Conservation (phyloP, 2,329 filamentous ascomycete species). For the Periconia macrospinosa region DNA sequence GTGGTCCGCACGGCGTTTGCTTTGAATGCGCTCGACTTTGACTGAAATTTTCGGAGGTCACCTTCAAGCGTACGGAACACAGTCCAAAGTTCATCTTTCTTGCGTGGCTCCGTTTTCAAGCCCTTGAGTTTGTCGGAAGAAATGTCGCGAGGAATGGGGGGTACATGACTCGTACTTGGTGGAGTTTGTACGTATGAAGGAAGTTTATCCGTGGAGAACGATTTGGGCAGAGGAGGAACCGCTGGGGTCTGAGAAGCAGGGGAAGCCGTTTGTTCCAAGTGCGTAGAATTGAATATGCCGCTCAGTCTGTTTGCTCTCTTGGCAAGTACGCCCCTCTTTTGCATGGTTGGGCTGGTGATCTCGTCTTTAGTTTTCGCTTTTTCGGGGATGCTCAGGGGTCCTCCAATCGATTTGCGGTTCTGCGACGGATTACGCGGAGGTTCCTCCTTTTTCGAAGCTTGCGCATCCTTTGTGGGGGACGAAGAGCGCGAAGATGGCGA, state of each 20-base stretch:
- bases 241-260: conserved; percentile 28
- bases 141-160: conserved; percentile 46
- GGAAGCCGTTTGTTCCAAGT: conserved; percentile 4
- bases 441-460: conserved; percentile 4
- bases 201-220: conserved; percentile 53
- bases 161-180: conserved; percentile 42
- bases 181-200: conserved; percentile 40
- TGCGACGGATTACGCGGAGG: background rate
- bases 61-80: conserved; percentile 69
- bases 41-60: conserved; percentile 73
- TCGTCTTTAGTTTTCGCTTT: conserved; percentile 24
- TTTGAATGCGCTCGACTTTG: conserved; percentile 73
- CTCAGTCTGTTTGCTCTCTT: conserved; percentile 42
- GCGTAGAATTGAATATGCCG: conserved; percentile 31
- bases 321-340: conserved; percentile 24
- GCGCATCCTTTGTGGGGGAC: conserved; percentile 23
- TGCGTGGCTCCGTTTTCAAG: conserved; percentile 48
- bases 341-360: conserved; percentile 14
- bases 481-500: conserved; percentile 26
- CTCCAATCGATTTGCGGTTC: conserved; percentile 23
- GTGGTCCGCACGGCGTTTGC: conserved; percentile 72
- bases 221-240: conserved; percentile 49
- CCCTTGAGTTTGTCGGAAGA: conserved; percentile 46
- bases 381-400: conserved; percentile 33
- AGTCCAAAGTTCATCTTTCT: conserved; percentile 71